These are phyloP conservation scores for Lepidium sativum DNA, from an alignment of 345 rosid genomes.

Conservation along the genomic window DNA sequence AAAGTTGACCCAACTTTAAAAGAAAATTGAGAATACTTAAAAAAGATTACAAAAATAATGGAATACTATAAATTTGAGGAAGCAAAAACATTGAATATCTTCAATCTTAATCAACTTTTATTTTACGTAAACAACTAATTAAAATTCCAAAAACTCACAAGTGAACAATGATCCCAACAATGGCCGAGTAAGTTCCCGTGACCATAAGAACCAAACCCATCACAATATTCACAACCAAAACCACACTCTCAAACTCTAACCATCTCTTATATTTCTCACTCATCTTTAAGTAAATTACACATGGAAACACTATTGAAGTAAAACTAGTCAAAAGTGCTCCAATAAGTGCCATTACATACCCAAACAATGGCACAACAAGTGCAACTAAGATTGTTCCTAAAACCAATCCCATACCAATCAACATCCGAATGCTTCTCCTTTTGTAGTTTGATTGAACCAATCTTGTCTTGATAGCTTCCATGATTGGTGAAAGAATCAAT, in stretches of 20 bases:
- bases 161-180: not conserved
- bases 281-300: not conserved
- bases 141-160: not conserved
- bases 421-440: not conserved
- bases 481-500: not conserved
- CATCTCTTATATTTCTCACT: not conserved
- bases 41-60: not conserved
- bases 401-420: not conserved
- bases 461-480: not conserved
- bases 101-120: not conserved
- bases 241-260: constrained; percentile 4
- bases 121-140: not conserved
- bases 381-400: not conserved
- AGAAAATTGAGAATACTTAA: too few relatives aligned
- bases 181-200: constrained; percentile 5
- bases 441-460: not conserved
- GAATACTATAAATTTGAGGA: not conserved
- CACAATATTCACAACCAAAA: not conserved
- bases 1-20: too few relatives aligned
- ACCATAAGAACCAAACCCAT: constrained; percentile 6
- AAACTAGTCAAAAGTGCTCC: not conserved
- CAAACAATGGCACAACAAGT: constrained; percentile 5
- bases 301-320: constrained; percentile 2
- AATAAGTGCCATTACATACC: constrained; percentile 5
- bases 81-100: not conserved